phyloP scores from a whole-genome alignment of 116 monocot genomes.

The Phalaenopsis hybrid region DNA sequence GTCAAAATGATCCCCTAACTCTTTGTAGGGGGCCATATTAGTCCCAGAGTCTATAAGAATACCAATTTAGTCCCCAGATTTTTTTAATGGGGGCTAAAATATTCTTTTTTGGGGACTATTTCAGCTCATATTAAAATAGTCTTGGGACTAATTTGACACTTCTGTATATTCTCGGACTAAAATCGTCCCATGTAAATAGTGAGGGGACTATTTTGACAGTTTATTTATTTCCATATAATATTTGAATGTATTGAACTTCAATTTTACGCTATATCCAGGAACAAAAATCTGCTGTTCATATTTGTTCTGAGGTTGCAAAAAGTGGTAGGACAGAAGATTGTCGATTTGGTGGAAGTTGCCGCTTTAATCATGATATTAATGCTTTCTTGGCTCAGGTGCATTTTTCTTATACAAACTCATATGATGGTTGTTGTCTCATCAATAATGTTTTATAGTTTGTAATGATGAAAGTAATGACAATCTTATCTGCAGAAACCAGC shows the following conservation, averaged over 20 bases:
- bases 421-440: neutral
- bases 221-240: neutral
- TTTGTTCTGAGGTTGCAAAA: conserved; percentile 74
- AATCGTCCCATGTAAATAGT: too few relatives aligned
- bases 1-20: too few relatives aligned
- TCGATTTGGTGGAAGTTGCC: conserved; percentile 46
- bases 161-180: too few relatives aligned
- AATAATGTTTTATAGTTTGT: neutral
- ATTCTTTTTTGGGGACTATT: too few relatives aligned
- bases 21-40: too few relatives aligned
- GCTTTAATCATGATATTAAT: conserved; percentile 84
- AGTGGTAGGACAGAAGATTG: conserved; percentile 49
- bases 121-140: too few relatives aligned
- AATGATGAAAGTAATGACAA: neutral
- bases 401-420: conserved; percentile 1
- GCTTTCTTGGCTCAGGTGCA: conserved; percentile 61
- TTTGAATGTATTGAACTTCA: neutral
- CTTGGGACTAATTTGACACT: too few relatives aligned
- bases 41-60: too few relatives aligned
- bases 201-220: too few relatives aligned
- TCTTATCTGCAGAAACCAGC: conserved; percentile 67
- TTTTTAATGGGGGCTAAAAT: too few relatives aligned
- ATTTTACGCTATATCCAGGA: conserved; percentile 28
- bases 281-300: conserved; percentile 48
- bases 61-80: too few relatives aligned